Conservation (phyloP, 805 yeast species). For the Saccharomycopsis vini region DNA sequence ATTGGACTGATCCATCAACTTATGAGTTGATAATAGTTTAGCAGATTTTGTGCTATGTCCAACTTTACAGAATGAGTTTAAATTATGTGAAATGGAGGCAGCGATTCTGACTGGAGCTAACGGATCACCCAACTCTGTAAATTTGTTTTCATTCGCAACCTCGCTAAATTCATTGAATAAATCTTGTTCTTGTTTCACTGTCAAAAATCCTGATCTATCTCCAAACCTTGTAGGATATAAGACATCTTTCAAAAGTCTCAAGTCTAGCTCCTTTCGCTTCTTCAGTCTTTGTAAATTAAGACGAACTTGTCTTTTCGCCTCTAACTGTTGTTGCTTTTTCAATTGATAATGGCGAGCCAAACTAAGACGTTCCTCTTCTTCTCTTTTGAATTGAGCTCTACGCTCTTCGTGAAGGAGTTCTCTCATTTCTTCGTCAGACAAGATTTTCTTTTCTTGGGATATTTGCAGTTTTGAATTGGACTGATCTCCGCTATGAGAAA, state of each 20-base stretch:
- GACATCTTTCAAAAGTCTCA: slow-evolving; percentile 3
- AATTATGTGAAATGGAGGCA: too few relatives aligned
- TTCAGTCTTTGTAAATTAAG: neutral
- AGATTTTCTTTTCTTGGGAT: neutral
- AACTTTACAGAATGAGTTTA: neutral
- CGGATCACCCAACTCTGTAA: neutral
- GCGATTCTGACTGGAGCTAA: neutral
- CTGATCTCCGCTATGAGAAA: neutral
- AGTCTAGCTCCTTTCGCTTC: slow-evolving; percentile 1
- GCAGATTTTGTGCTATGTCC: slow-evolving; percentile 1
- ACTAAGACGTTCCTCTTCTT: slow-evolving; percentile 1
- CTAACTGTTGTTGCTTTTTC: too few relatives aligned
- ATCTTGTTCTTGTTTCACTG: slow-evolving; percentile 12
- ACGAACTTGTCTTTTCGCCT: too few relatives aligned
- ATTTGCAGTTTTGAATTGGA: too few relatives aligned
- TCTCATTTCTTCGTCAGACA: slow-evolving; percentile 11
- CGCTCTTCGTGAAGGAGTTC: slow-evolving; percentile 6
- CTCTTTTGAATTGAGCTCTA: neutral
- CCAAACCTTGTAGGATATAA: slow-evolving; percentile 6
- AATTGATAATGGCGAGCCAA: too few relatives aligned
- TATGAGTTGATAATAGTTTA: slow-evolving; percentile 1
- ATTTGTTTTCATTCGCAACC: neutral
- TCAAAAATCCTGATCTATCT: slow-evolving; percentile 11
- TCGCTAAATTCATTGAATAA: neutral
- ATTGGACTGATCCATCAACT: slow-evolving; percentile 1